A percentile compares a stretch with the other conserved stretches of the same genome.
Conservation (phyloP, 345 rosid genomes). For the Turnera subulata region DNA sequence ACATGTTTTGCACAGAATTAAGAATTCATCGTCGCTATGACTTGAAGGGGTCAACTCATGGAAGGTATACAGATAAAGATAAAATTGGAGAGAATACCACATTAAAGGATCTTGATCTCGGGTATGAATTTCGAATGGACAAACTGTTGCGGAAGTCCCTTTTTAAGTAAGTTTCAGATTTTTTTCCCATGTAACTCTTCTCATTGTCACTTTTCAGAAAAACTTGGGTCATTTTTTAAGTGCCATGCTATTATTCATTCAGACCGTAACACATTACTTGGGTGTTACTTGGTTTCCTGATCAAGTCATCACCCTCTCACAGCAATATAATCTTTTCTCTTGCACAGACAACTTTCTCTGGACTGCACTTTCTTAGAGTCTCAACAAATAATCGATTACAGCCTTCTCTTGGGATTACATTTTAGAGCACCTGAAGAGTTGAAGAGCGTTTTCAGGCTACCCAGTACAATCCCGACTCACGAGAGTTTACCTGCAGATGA, state of each 20-base stretch:
- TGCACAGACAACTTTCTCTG: slow-evolving; percentile 61
- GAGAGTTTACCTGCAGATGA: slow-evolving; percentile 39
- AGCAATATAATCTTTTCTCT: slow-evolving; percentile 10
- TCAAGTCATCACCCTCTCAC: neutral
- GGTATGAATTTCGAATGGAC: slow-evolving; percentile 87
- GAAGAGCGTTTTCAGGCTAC: slow-evolving; percentile 51
- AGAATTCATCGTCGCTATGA: slow-evolving; percentile 87
- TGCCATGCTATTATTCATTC: no score
- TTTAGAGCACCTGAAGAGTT: slow-evolving; percentile 80
- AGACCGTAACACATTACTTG: no score
- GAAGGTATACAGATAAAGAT: slow-evolving; percentile 65
- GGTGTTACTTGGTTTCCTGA: no score
- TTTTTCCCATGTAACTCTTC: no score
- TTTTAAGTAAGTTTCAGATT: slow-evolving; percentile 80
- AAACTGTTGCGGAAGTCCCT: slow-evolving; percentile 67
- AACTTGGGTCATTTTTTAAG: no score
- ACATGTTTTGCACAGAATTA: slow-evolving; percentile 97
- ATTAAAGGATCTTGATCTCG: slow-evolving; percentile 79
- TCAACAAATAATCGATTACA: slow-evolving; percentile 77
- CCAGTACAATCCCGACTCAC: slow-evolving; percentile 35
- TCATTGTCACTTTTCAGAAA: no score
- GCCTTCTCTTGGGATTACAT: slow-evolving; percentile 80
- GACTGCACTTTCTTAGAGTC: slow-evolving; percentile 80
- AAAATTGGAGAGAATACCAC: slow-evolving; percentile 72
- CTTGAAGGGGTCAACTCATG: slow-evolving; percentile 85